Evolutionary conservation across 2,329 filamentous ascomycete species (phyloP).

Genomic region (Fusarium floridanum): DNA sequence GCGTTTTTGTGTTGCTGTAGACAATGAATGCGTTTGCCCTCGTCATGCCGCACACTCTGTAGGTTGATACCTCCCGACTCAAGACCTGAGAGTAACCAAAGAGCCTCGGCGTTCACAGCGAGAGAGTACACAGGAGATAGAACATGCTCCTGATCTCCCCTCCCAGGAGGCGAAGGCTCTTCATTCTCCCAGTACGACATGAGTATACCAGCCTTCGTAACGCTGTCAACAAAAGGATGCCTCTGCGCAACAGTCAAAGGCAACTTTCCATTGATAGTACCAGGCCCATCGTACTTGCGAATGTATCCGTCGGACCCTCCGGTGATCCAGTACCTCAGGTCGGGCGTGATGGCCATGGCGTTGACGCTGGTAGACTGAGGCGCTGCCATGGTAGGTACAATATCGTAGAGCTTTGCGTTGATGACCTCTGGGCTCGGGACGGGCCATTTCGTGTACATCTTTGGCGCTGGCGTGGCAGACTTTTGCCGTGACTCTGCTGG

Average conservation of each 20-base stretch:
- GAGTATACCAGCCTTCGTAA: slow-evolving; percentile 92
- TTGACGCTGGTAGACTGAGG: slow-evolving; percentile 97
- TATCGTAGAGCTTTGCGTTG: slow-evolving; percentile 87
- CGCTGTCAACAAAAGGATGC: slow-evolving; percentile 97
- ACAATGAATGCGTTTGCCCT: slow-evolving; percentile 88
- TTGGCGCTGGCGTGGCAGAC: slow-evolving; percentile 47
- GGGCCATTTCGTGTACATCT: slow-evolving; percentile 59
- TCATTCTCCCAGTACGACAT: slow-evolving; percentile 99
- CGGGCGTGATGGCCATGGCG: slow-evolving; percentile 88
- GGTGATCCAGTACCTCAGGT: slow-evolving; percentile 94
- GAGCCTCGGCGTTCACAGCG: slow-evolving; percentile 87
- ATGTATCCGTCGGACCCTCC: slow-evolving; percentile 97
- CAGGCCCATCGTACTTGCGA: slow-evolving; percentile 94
- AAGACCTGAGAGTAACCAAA: slow-evolving; percentile 92
- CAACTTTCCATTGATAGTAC: slow-evolving; percentile 94
- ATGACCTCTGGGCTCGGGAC: slow-evolving; percentile 82
- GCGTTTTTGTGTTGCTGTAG: slow-evolving; percentile 89
- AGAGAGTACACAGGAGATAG: slow-evolving; percentile 95
- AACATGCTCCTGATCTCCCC: slow-evolving; percentile 68
- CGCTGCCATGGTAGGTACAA: slow-evolving; percentile 95
- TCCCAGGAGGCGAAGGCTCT: slow-evolving; percentile 68
- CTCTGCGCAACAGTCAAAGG: slow-evolving; percentile 94
- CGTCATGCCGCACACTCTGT: slow-evolving; percentile 92
- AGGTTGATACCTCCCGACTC: slow-evolving; percentile 94
- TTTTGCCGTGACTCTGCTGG: slow-evolving; percentile 49